phyloP scores from a whole-genome alignment of 257 asterid species.

The Penstemon davidsonii region DNA sequence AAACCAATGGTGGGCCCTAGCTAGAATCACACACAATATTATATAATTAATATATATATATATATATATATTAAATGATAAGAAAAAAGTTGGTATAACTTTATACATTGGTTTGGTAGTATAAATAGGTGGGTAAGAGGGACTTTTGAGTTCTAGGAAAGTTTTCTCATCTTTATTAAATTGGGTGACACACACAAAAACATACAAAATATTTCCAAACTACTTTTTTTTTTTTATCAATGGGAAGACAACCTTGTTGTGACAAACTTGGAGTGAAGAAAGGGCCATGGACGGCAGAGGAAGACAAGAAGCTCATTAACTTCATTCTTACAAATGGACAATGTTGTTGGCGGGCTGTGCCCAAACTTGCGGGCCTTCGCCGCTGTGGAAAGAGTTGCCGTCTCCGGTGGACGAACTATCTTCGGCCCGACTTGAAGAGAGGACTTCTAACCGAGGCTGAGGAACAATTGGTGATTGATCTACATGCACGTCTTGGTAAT shows the following conservation, averaged over 20 bases:
- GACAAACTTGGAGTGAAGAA: conserved; percentile 95
- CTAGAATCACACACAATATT: conserved; percentile 30
- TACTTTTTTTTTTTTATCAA: conserved; percentile 7
- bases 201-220: background rate
- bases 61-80: background rate
- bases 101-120: conserved; percentile 35
- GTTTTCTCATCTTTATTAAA: background rate
- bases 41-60: background rate
- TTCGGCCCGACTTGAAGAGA: conserved; percentile 93
- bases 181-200: conserved; percentile 1
- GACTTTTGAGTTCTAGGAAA: conserved; percentile 34
- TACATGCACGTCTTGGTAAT: conserved; percentile 90
- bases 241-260: conserved; percentile 98
- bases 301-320: conserved; percentile 81
- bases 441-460: conserved; percentile 86
- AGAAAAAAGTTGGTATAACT: conserved; percentile 13
- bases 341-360: conserved; percentile 98
- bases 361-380: conserved; percentile 94
- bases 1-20: conserved; percentile 70
- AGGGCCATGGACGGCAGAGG: conserved; percentile 99
- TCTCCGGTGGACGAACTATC: conserved; percentile 95
- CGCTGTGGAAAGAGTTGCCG: conserved; percentile 98
- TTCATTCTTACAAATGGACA: conserved; percentile 87
- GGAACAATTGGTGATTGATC: conserved; percentile 87
- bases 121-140: conserved; percentile 80